Percentiles rank a stretch among this genome's conserved stretches.
Conservation (phyloP, 139 green algal species). For the Chlamydomonas sphaeroides region DNA sequence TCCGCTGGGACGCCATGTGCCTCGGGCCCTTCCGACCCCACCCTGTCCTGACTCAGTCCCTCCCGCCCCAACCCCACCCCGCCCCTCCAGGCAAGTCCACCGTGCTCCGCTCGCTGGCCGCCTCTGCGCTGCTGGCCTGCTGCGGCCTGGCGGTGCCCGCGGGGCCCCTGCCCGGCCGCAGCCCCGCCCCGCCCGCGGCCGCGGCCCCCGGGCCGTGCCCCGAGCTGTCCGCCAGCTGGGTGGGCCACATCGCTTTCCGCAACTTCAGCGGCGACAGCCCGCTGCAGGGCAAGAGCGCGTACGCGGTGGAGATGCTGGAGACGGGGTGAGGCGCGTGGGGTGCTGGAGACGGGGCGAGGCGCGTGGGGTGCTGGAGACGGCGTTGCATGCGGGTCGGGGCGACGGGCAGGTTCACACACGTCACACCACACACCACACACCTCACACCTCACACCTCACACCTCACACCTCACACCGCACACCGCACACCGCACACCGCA, state of each 20-base stretch:
- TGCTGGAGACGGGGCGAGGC: conserved; percentile 82
- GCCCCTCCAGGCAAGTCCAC: conserved; percentile 86
- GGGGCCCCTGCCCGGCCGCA: neutral
- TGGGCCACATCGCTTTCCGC: neutral
- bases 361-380: conserved; percentile 89
- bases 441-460: neutral
- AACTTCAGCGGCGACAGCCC: conserved; percentile 86
- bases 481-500: too few relatives aligned
- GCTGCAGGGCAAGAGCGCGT: conserved; percentile 81
- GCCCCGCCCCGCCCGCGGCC: too few relatives aligned
- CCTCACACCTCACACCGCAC: too few relatives aligned
- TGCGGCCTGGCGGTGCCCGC: conserved; percentile 84
- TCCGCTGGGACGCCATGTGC: too few relatives aligned
- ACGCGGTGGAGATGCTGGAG: conserved; percentile 88
- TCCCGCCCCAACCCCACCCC: too few relatives aligned
- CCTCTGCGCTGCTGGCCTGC: conserved; percentile 80
- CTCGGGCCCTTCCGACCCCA: too few relatives aligned
- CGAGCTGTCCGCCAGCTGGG: neutral
- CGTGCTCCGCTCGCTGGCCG: conserved; percentile 77
- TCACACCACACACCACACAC: too few relatives aligned
- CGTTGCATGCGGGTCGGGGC: too few relatives aligned
- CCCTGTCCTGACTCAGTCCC: too few relatives aligned
- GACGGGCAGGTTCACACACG: too few relatives aligned
- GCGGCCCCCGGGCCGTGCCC: neutral
- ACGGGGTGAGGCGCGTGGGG: conserved; percentile 89